Conservation (phyloP, 2,329 filamentous ascomycete species). For the Stemphylium beticola region DNA sequence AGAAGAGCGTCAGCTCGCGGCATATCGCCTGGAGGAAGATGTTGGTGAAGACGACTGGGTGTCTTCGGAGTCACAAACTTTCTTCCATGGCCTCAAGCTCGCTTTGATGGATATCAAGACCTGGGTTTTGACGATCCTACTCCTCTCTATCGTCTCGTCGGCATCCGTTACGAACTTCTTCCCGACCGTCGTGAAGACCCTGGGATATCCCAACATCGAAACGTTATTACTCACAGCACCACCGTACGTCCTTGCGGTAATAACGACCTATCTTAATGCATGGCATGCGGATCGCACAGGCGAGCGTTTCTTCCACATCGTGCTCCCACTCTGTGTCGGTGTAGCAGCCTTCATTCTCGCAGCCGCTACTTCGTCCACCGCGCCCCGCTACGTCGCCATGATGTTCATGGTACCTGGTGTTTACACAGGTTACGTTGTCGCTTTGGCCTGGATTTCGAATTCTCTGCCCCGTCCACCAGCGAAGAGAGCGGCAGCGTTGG, state of each 20-base stretch:
- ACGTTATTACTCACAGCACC: conserved; percentile 58
- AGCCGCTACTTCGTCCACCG: conserved; percentile 65
- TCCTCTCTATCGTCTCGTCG: conserved; percentile 50
- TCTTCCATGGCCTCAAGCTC: conserved; percentile 51
- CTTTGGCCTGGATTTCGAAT: conserved; percentile 76
- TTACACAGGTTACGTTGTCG: conserved; percentile 67
- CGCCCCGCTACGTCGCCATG: conserved; percentile 71
- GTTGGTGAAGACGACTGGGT: conserved; percentile 51
- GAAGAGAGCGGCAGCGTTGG: conserved; percentile 74
- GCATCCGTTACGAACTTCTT: conserved; percentile 60
- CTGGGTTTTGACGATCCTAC: conserved; percentile 48
- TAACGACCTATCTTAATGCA: conserved; percentile 69
- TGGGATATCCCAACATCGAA: conserved; percentile 62
- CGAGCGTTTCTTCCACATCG: conserved; percentile 73
- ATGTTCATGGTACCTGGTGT: conserved; percentile 71
- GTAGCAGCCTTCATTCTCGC: conserved; percentile 71
- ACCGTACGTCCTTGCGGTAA: conserved; percentile 57
- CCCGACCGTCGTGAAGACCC: conserved; percentile 66
- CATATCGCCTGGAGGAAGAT: conserved; percentile 47
- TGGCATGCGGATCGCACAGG: conserved; percentile 74
- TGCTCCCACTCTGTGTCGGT: conserved; percentile 65
- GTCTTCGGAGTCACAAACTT: conserved; percentile 42
- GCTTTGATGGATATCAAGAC: conserved; percentile 50
- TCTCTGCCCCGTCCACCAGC: conserved; percentile 76
- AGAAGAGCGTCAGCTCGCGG: conserved; percentile 48